Evolutionary conservation across 176 grass and related monocot species (phyloP).

Genomic region (Avena sativa): DNA sequence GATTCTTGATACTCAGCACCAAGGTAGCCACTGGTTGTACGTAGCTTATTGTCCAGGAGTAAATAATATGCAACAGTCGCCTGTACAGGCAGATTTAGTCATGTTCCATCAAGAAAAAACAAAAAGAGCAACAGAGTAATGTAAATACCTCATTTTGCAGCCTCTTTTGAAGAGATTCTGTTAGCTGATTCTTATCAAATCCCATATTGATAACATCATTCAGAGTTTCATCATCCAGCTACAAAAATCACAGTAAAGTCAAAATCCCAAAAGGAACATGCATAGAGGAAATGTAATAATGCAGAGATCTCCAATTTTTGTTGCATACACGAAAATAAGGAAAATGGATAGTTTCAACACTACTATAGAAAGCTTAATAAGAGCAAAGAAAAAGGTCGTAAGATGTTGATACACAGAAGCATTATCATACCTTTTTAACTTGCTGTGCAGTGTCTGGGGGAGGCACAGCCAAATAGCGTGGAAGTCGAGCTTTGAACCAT

Average conservation of each 20-base stretch:
- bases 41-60: conserved; percentile 87
- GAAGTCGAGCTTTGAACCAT: conserved; percentile 75
- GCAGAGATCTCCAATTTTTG: background rate
- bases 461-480: conserved; percentile 72
- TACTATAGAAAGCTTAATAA: background rate
- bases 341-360: background rate
- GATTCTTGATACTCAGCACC: conserved; percentile 84
- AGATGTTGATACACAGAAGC: conserved; percentile 20
- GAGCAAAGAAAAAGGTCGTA: background rate
- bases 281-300: background rate
- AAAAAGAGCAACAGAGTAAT: conserved; percentile 12
- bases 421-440: conserved; percentile 73
- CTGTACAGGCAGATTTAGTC: conserved; percentile 52
- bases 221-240: conserved; percentile 84
- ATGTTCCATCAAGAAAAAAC: conserved; percentile 22
- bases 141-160: conserved; percentile 84
- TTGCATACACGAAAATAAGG: background rate
- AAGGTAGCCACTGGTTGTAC: conserved; percentile 80
- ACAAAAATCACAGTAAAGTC: conserved; percentile 42
- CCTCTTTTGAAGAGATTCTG: conserved; percentile 82
- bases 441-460: conserved; percentile 81
- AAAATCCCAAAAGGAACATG: conserved; percentile 29
- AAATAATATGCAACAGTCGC: conserved; percentile 97
- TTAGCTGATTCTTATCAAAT: conserved; percentile 74
- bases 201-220: conserved; percentile 90